phyloP scores from a whole-genome alignment of 169 alveolate genomes.

The Cryptosporidium baileyi region DNA sequence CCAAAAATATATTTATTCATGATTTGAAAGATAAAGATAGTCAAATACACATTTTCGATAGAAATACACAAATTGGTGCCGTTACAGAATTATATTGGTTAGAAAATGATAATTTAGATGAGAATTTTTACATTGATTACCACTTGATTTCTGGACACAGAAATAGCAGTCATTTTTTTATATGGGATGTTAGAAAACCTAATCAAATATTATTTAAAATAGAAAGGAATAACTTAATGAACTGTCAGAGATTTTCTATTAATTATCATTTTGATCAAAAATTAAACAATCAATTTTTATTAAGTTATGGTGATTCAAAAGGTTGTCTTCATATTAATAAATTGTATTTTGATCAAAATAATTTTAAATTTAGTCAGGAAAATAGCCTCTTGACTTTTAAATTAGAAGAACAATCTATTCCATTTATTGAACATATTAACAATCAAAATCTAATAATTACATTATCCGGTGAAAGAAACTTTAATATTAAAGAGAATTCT shows the following conservation, averaged over 20 bases:
- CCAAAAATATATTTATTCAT: slow-evolving; percentile 14
- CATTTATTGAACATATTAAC: neutral
- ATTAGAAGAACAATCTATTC: slow-evolving; percentile 16
- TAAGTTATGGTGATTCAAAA: slow-evolving; percentile 32
- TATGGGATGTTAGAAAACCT: slow-evolving; percentile 65
- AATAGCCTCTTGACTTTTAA: neutral
- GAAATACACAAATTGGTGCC: neutral
- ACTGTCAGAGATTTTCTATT: slow-evolving; percentile 12
- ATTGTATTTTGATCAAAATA: slow-evolving; percentile 6
- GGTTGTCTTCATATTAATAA: slow-evolving; percentile 25
- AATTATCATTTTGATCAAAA: neutral
- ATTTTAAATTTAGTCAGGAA: neutral
- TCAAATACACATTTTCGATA: slow-evolving; percentile 9
- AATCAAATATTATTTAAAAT: slow-evolving; percentile 8
- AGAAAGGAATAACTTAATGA: neutral
- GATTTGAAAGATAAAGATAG: slow-evolving; percentile 15
- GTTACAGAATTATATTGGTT: slow-evolving; percentile 54
- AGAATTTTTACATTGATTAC: slow-evolving; percentile 35
- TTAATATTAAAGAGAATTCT: neutral
- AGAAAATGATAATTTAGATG: neutral
- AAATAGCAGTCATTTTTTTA: neutral
- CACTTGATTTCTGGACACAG: slow-evolving; percentile 41
- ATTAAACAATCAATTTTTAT: neutral
- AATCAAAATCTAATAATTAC: neutral
- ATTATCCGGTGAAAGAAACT: slow-evolving; percentile 56